Base-by-base conservation (phyloP, 2,329 filamentous ascomycete species). In the Chalaropsis ovoidea region DNA sequence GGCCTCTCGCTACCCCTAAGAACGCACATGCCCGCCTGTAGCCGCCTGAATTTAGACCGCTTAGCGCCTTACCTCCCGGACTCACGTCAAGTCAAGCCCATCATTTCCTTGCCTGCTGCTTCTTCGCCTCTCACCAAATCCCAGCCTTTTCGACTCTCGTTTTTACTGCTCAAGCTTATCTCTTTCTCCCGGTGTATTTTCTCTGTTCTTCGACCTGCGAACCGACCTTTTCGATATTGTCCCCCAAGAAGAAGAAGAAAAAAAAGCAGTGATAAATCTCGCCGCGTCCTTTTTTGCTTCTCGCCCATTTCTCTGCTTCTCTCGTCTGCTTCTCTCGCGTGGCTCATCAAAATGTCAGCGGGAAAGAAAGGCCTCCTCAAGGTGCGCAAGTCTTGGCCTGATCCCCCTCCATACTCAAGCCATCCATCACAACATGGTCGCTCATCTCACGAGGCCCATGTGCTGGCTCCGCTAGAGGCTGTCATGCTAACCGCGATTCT, bases 301-400 rank as follows among this genome's bases (percentile, higher is more conserved):
- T 58, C 54, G 54, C n/a, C 54, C 13, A 10, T 47, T 58, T 39
- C 24, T 52, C 11, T 52, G 45, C 22, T 24, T 19, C n/a, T 61
- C 7, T 35, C n/a, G 24, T 61, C 63, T 19, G 42, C 39, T 61
- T 49, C 42, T 52, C 11, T 52, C 47, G 4, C 47, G 4, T 27
- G 47, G 13, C 10, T 45, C 15, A 31, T 43, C 76, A 79, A 72
- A 73, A 91, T 91, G 88, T 81, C 88, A 74, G 87, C 87, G 72
- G 82, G 87, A 76, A 94, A 93, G 87, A 94, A 94, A 86, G 89
- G 93, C 71, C 83, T 94, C 70, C 81, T 94, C 75, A 94, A 94
- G 87, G 89, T 93, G 80, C 70, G 74, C 69, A 56, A 17, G 49
- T 31, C 42, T 27, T 39, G 42, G 43, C 15, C 24, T 61, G 2